phyloP scores from a whole-genome alignment of 345 rosid species.

The Syzygium jambos region DNA sequence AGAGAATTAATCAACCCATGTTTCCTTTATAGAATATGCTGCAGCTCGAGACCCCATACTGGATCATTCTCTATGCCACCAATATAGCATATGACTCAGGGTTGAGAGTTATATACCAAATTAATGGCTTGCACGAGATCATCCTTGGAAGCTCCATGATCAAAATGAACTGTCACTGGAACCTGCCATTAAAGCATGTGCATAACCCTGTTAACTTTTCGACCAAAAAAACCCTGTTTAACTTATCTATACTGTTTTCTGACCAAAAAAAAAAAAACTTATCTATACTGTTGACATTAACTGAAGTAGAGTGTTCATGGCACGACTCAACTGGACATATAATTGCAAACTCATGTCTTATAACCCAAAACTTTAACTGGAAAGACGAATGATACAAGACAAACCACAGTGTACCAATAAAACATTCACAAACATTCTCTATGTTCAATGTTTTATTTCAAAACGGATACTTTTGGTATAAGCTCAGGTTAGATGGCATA shows the following conservation, averaged over 20 bases:
- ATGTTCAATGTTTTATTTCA: background rate
- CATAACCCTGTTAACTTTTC: background rate
- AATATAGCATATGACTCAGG: background rate
- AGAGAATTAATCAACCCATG: background rate
- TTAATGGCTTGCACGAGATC: constrained; percentile 78
- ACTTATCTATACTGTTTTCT: too few species aligned
- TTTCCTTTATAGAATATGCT: background rate
- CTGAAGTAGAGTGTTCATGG: background rate
- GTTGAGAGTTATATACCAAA: constrained; percentile 35
- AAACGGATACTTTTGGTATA: background rate
- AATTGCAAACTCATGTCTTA: background rate
- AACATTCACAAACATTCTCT: background rate
- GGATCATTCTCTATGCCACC: background rate
- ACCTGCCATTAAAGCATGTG: constrained; percentile 40
- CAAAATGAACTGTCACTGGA: constrained; percentile 89
- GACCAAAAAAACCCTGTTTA: too few species aligned
- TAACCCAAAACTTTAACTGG: background rate
- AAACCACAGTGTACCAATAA: background rate
- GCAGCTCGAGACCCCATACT: background rate
- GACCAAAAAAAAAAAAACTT: too few species aligned
- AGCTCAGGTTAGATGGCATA: background rate
- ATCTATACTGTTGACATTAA: background rate
- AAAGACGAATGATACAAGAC: background rate
- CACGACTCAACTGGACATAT: background rate
- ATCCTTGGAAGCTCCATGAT: constrained; percentile 79